Percentiles rank a stretch among this genome's conserved stretches.
phyloP scores from a whole-genome alignment of 345 rosid species.

The thale cress (Arabidopsis thaliana) region DNA sequence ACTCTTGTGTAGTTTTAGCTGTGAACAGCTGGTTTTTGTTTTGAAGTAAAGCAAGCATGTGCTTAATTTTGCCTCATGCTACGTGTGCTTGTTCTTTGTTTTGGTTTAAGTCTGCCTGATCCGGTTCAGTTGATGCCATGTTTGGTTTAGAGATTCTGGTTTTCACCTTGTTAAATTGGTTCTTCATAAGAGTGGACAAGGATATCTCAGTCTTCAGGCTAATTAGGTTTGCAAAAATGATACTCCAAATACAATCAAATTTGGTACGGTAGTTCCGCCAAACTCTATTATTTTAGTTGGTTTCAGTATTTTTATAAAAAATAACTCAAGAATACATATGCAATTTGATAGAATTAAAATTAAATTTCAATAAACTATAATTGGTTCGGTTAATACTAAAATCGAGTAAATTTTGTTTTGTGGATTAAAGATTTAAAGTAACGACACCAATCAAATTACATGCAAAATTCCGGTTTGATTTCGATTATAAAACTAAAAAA shows the following conservation, averaged over 20 bases:
- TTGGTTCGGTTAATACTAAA: not conserved
- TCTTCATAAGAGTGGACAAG: not conserved
- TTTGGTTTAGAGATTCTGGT: conserved; percentile 1
- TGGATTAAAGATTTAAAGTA: not conserved
- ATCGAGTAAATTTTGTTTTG: not conserved
- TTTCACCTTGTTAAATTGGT: not conserved
- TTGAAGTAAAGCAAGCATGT: conserved; percentile 26
- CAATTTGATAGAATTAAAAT: not conserved
- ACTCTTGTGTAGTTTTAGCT: conserved; percentile 37
- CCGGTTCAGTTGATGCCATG: not conserved
- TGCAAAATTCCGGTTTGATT: not conserved
- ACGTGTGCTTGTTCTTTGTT: conserved; percentile 31
- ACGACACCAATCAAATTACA: conserved; percentile 10
- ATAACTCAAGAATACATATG: not conserved
- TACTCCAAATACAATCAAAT: not conserved
- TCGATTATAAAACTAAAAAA: not conserved
- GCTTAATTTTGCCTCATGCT: conserved; percentile 27
- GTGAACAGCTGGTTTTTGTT: conserved; percentile 40
- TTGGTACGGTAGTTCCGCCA: not conserved
- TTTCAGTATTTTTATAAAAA: not conserved
- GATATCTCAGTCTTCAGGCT: not conserved
- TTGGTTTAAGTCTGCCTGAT: conserved; percentile 13
- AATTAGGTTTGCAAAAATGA: not conserved
- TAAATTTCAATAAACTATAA: not conserved
- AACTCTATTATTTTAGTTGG: not conserved